phyloP scores from a whole-genome alignment of 192 early-diverging fungal species.

The Podila epigama region DNA sequence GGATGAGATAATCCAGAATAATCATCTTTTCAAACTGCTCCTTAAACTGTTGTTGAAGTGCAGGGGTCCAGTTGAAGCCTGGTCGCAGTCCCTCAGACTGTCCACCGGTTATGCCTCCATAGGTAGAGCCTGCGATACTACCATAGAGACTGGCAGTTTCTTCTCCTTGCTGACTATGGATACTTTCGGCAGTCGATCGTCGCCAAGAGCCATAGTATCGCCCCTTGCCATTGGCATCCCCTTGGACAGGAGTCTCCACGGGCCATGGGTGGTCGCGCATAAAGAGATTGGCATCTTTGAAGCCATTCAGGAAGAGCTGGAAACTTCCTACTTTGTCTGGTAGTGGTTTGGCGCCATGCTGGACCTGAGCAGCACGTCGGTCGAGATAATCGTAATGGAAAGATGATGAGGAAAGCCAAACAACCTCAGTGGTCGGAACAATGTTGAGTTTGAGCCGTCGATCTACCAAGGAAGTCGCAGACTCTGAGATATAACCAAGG shows the following conservation, averaged over 20 bases:
- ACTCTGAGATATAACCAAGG: conserved; percentile 88
- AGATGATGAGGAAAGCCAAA: conserved; percentile 70
- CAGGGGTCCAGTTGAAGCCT: conserved; percentile 56
- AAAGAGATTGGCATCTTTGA: conserved; percentile 85
- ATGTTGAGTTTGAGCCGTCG: conserved; percentile 75
- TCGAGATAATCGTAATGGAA: conserved; percentile 84
- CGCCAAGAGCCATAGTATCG: conserved; percentile 4
- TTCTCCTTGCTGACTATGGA: conserved; percentile 17
- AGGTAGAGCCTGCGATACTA: conserved; percentile 11
- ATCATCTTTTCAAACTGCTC: conserved; percentile 82
- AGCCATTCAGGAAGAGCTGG: conserved; percentile 84
- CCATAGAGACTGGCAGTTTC: conserved; percentile 22
- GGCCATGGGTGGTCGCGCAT: conserved; percentile 72
- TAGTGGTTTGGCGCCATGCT: conserved; percentile 60
- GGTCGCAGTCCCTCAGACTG: conserved; percentile 12
- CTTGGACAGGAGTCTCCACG: neutral
- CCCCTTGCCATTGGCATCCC: conserved; percentile 3
- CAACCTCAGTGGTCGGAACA: conserved; percentile 85
- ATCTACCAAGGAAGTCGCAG: conserved; percentile 86
- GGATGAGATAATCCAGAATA: conserved; percentile 88
- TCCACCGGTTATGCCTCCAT: neutral
- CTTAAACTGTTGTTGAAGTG: conserved; percentile 60
- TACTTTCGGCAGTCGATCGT: conserved; percentile 5
- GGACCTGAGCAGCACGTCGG: conserved; percentile 43
- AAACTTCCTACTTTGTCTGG: conserved; percentile 85